Conservation (phyloP, 1,284 basidiomycete genomes). For the Anthracocystis walkeri region DNA sequence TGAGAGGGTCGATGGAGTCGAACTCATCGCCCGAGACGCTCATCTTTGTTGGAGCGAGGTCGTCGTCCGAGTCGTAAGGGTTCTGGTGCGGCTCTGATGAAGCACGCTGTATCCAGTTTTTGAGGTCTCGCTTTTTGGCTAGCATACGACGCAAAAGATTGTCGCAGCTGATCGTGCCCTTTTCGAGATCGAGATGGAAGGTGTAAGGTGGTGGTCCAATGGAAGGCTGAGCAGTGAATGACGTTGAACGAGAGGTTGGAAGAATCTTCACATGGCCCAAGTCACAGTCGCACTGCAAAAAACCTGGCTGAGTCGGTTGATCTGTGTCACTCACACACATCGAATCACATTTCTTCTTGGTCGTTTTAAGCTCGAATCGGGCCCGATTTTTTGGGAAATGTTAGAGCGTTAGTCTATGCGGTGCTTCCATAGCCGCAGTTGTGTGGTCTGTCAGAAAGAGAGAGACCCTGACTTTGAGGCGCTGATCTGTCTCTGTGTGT, state of each 20-base stretch:
- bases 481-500: neutral
- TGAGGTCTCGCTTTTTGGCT: slow-evolving; percentile 52
- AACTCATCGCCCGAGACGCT: slow-evolving; percentile 37
- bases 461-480: neutral
- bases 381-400: neutral
- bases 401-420: neutral
- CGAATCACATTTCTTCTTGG: neutral
- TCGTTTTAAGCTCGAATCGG: neutral
- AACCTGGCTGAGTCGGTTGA: neutral
- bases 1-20: slow-evolving; percentile 27
- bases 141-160: slow-evolving; percentile 31
- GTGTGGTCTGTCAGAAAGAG: neutral
- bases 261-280: neutral
- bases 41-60: slow-evolving; percentile 54
- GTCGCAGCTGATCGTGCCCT: slow-evolving; percentile 8
- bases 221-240: neutral
- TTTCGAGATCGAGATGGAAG: neutral
- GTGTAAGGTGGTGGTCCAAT: neutral
- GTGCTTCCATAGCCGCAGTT: slow-evolving; percentile 2
- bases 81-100: slow-evolving; percentile 36
- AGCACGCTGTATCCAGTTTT: slow-evolving; percentile 46
- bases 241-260: neutral
- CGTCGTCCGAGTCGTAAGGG: slow-evolving; percentile 65
- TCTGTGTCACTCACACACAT: slow-evolving; percentile 1
- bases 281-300: neutral